Evolutionary conservation across 106 monocot genomes (phyloP).

Genomic region (Dactylorhiza incarnata): DNA sequence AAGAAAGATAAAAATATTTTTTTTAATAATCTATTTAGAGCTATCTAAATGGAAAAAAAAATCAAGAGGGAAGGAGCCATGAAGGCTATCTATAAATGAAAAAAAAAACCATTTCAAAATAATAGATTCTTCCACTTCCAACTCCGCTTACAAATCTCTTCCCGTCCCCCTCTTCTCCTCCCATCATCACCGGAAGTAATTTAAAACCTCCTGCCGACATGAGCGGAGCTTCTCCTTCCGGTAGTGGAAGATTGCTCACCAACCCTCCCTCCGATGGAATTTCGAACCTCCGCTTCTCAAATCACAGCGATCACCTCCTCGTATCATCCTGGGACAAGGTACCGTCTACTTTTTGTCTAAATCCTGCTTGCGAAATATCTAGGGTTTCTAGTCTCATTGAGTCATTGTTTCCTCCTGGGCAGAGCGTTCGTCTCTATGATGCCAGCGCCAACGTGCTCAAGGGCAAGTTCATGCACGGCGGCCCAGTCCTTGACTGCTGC

Average conservation of each 20-base stretch:
- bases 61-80: too few species aligned
- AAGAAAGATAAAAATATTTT: too few species aligned
- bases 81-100: too few species aligned
- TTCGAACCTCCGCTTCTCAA: constrained; percentile 95
- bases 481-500: constrained; percentile 91
- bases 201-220: constrained; percentile 18
- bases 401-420: constrained; percentile 5
- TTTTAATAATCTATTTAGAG: too few species aligned
- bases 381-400: not conserved
- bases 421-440: constrained; percentile 91
- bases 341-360: not conserved
- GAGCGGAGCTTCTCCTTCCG: constrained; percentile 25
- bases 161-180: not conserved
- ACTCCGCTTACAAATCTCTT: too few species aligned
- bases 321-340: constrained; percentile 99
- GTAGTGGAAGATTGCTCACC: constrained; percentile 61
- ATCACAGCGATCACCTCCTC: constrained; percentile 91
- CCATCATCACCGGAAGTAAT: not conserved
- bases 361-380: not conserved
- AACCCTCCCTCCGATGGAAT: constrained; percentile 82
- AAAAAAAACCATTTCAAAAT: too few species aligned
- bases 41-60: too few species aligned
- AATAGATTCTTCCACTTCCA: too few species aligned
- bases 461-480: constrained; percentile 84
- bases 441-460: constrained; percentile 54